A percentile compares a stretch with the other conserved stretches of the same genome.
phyloP scores from a whole-genome alignment of 306 rosid species.

The Aeschynomene evenia region DNA sequence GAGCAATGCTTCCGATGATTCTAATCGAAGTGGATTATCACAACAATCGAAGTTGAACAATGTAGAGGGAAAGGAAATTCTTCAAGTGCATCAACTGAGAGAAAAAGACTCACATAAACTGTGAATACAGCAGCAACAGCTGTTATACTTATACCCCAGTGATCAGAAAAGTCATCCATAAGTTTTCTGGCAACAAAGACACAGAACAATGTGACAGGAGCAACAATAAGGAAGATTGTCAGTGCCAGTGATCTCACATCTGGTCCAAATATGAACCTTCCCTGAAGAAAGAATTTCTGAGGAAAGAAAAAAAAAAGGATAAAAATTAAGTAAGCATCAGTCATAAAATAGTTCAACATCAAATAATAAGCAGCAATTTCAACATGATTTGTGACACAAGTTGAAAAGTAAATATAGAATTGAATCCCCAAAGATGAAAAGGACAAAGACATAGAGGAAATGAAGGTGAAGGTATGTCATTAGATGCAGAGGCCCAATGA shows the following conservation, averaged over 20 bases:
- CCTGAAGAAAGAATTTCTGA: conserved; percentile 94
- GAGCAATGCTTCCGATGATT: conserved; percentile 11
- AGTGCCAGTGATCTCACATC: conserved; percentile 89
- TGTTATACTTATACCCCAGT: conserved; percentile 69
- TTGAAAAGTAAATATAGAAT: conserved; percentile 5
- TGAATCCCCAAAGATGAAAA: not conserved
- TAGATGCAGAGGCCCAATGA: too few species aligned
- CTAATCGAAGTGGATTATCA: conserved; percentile 21
- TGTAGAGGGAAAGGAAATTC: not conserved
- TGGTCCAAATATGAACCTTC: conserved; percentile 97
- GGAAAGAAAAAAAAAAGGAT: conserved; percentile 27
- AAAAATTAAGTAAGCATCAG: conserved; percentile 27
- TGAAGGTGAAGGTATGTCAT: too few species aligned
- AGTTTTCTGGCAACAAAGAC: conserved; percentile 83
- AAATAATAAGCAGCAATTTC: not conserved
- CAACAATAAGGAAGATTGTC: conserved; percentile 84
- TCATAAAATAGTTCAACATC: conserved; percentile 1
- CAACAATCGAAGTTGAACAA: not conserved
- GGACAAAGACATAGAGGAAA: too few species aligned
- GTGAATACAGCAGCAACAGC: conserved; percentile 68
- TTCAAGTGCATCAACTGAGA: not conserved
- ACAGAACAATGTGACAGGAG: conserved; percentile 83
- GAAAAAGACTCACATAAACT: conserved; percentile 62
- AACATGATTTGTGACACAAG: not conserved
- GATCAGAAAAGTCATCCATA: conserved; percentile 65